Evolutionary conservation across 148 eudicot genomes (phyloP).

Genomic region (Silene latifolia): DNA sequence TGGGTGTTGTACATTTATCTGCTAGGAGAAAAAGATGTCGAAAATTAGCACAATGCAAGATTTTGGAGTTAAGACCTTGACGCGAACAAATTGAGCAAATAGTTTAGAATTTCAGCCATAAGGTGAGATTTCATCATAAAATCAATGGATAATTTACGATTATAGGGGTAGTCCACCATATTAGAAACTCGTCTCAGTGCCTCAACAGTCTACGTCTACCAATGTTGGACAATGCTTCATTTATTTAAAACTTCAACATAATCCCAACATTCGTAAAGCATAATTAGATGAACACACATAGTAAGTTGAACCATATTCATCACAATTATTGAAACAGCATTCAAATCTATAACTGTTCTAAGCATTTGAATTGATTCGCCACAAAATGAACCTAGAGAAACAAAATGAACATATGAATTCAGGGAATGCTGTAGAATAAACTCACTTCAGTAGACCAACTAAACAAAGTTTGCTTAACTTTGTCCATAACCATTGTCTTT

Average conservation of each 20-base stretch:
- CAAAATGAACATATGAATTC: not conserved
- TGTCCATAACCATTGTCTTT: conserved; percentile 77
- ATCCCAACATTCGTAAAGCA: too few species aligned
- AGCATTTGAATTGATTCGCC: too few species aligned
- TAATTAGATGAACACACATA: too few species aligned
- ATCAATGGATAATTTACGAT: not conserved
- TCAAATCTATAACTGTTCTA: not conserved
- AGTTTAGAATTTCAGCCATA: not conserved
- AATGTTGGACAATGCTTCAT: too few species aligned
- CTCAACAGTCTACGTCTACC: not conserved
- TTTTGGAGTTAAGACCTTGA: not conserved
- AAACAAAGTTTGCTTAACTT: conserved; percentile 45
- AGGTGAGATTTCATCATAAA: too few species aligned
- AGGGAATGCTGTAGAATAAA: not conserved
- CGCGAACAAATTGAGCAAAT: not conserved
- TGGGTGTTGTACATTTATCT: conserved; percentile 58
- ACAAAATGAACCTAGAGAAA: not conserved
- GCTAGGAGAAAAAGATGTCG: conserved; percentile 13
- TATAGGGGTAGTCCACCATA: not conserved
- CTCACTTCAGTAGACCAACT: conserved; percentile 68
- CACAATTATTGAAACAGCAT: not conserved
- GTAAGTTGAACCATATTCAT: not conserved
- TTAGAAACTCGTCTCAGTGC: not conserved
- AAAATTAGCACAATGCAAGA: not conserved
- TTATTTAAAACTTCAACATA: too few species aligned